phyloP scores from a whole-genome alignment of 495 filamentous ascomycete species.

The Penicillium crystallinum region DNA sequence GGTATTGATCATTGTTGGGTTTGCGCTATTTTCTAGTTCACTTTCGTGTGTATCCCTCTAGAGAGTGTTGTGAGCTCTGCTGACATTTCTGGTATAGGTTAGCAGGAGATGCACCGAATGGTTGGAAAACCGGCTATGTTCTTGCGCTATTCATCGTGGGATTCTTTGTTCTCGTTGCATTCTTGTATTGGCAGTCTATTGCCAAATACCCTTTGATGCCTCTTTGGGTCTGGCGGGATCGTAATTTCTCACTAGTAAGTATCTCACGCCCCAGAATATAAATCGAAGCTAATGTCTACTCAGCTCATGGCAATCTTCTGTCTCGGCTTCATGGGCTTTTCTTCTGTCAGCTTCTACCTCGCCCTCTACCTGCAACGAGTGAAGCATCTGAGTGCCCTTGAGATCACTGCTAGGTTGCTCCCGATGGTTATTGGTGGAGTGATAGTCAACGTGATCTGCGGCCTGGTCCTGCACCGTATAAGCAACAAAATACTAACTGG shows the following conservation, averaged over 20 bases:
- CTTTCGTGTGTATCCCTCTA: slow-evolving; percentile 46
- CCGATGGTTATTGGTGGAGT: slow-evolving; percentile 51
- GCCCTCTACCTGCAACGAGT: slow-evolving; percentile 43
- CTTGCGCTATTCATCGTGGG: slow-evolving; percentile 59
- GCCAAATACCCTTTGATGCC: slow-evolving; percentile 32
- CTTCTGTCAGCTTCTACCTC: slow-evolving; percentile 31
- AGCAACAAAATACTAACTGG: slow-evolving; percentile 44
- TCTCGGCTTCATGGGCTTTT: slow-evolving; percentile 37
- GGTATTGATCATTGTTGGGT: slow-evolving; percentile 55
- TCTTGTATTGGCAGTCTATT: slow-evolving; percentile 58
- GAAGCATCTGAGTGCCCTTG: slow-evolving; percentile 35
- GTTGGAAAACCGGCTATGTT: slow-evolving; percentile 65
- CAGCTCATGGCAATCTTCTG: slow-evolving; percentile 30
- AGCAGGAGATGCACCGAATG: slow-evolving; percentile 49
- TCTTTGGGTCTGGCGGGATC: slow-evolving; percentile 35
- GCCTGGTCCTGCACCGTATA: slow-evolving; percentile 50
- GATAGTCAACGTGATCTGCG: slow-evolving; percentile 49
- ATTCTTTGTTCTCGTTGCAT: slow-evolving; percentile 50
- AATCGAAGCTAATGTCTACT: background rate
- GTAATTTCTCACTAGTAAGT: slow-evolving; percentile 33
- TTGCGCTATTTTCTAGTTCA: slow-evolving; percentile 59
- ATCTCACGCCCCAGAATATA: background rate
- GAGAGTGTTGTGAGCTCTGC: background rate
- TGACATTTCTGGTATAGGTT: slow-evolving; percentile 27
- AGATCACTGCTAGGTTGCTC: slow-evolving; percentile 49